Base-by-base conservation (phyloP, 1,284 basidiomycete species). In the Peniophora sp. region DNA sequence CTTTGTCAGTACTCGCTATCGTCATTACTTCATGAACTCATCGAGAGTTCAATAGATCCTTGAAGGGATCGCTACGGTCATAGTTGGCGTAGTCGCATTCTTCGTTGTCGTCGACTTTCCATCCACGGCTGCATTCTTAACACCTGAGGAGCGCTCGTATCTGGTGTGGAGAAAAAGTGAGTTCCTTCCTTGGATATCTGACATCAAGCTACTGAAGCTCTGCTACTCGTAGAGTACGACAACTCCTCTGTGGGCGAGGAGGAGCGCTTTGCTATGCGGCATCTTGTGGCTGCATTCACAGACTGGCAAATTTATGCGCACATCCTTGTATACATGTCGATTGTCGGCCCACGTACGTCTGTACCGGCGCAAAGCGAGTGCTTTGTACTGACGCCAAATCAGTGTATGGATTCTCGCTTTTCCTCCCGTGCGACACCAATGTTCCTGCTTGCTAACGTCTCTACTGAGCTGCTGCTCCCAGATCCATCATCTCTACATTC, bases 281-380 rank as follows among this genome's bases (percentile, higher is more conserved):
- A 85, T 59, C 58, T 87, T 25, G 64, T 68, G 61, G 68, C 74
- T 19, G 80, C 81, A 0, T 57, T 85, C 23, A 59, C 58, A 0
- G 83, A 85, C 58, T 88, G 85, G 85, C 84, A 89, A 65, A 69
- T 80, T 12, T 82, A 75, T 70, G 48, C 80, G 2, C 77, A 79
- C 50, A 74, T 79, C n/a, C 57, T 81, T 47, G 70, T 83, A 14
- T 84, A 80, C 59, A 73, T 85, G 65, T 79, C 79, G 0, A 65
- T 86, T 44, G 63, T 81, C 45, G 71, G 64, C 2, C 82, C 84
- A 35, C 59, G 83, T 85, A 59, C 2, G 10, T 49, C 23, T 36
- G 8, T n/a, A n/a, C n/a, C n/a, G n/a, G n/a, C n/a, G n/a, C n/a
- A n/a, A n/a, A n/a, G n/a, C n/a, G n/a, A n/a, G n/a, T n/a, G n/a